Evolutionary conservation across 23 red algal species (phyloP), one percentile per base, ranked within the genome.

Genomic region (Gracilaria domingensis): DNA sequence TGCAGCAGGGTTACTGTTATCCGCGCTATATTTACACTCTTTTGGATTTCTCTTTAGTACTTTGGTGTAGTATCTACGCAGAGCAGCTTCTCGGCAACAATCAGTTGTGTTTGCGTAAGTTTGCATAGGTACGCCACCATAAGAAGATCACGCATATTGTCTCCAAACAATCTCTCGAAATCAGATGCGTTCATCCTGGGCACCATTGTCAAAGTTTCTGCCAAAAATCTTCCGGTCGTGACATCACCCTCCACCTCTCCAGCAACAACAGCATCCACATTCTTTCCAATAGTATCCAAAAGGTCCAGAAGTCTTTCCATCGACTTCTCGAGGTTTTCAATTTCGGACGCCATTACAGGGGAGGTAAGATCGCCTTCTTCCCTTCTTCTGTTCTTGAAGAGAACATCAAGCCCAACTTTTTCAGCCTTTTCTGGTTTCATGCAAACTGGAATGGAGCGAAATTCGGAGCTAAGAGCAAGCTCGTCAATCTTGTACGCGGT

Each of bases 171-270:
- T 38, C 92, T 83, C 25, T 97, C 81, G 88, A 97, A 93, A 58
- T 82, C 81, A 29, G 66, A 33, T 35, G 37, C 48, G 30, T 97
- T 87, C 58, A 97, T 85, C 37, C 74, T 79, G 0, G 95, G 95
- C 81, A 97, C 86, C 84, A 91, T 89, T 25, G 95, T 88, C 50
- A 97, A 74, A 2, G 95, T 94, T 60, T 97, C 95, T n/a, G 95
- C 88, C 24, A 97, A 80, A 79, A 87, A 97, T 55, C 95, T 65
- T 9, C 95, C 95, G 0, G 86, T 91, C 5, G 59, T 71, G 0
- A 94, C 87, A 85, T 97, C 90, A 6, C 95, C 95, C 78, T 87
- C 88, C 23, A 75, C 70, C 34, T 93, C 86, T 34, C 95, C 95
- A 3, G 86, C 47, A 33, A 93, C 78, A 55, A 97, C 95, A 6